Base-by-base conservation (phyloP, 2,329 filamentous ascomycete species). In the Verticillium isaacii region DNA sequence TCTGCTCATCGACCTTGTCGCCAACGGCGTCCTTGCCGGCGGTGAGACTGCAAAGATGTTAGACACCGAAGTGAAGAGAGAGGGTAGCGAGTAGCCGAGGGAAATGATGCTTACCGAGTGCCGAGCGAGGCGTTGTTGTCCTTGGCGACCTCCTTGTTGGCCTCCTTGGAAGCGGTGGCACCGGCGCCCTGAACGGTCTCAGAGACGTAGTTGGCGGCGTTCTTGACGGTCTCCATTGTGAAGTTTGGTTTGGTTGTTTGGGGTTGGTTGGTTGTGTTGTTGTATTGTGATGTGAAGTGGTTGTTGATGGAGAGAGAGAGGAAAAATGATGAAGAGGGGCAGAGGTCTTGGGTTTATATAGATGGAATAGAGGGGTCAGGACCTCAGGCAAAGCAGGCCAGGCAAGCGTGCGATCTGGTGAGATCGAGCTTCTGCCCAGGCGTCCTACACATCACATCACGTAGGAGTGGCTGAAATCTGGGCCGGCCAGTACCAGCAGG, bases 141-240 rank as follows among this genome's bases (percentile, higher is more conserved):
- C 82, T 89, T 89, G 74, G 87, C 87, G 67, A 86, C 81, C 67
- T 82, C 72, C 84, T 90, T 89, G 84, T 90, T 89, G 79, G 79
- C 79, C 78, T 89, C 86, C 85, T 90, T 89, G 78, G 81, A 85
- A 64, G 83, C 78, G 67, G 82, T 80, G 64, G 78, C 78, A 65
- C 80, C 72, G 64, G 79, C 78, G 73, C 87, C 78, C 80, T 88
- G 81, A 72, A 86, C 75, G 70, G 80, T 78, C 81, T 89, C 88
- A 68, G 84, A 77, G 77, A 89, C 85, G 84, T 89, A 89, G 83
- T 88, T 89, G 78, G 78, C 85, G 71, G 82, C 83, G 78, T 88
- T 85, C 80, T 82, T 81, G 72, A 83, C 65, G 65, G 80, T 77
- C 60, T 84, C 81, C 81, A 84, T 83, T 74, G 62, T 78, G 75